These are phyloP conservation scores for Carex littledalei DNA, from an alignment of 176 grass and related monocot species.

Conservation along the genomic window DNA sequence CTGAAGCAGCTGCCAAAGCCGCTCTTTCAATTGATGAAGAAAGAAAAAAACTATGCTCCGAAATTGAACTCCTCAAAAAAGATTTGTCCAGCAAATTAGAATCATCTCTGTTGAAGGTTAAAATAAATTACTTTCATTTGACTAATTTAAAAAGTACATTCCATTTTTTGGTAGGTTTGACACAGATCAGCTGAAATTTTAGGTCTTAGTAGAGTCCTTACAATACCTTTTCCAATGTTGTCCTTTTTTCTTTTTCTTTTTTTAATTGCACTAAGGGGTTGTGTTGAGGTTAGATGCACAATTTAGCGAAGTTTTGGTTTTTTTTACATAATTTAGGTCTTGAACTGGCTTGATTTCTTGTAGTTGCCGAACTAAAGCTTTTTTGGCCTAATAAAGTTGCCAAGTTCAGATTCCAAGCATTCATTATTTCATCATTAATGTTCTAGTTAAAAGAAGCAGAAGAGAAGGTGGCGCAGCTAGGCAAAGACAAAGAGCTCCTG, in stretches of 20 bases:
- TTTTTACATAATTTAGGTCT: neutral
- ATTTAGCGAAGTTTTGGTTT: neutral
- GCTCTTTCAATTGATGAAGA: slow-evolving; percentile 85
- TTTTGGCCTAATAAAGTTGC: neutral
- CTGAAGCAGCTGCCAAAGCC: slow-evolving; percentile 76
- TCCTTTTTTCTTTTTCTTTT: neutral
- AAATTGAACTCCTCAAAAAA: slow-evolving; percentile 56
- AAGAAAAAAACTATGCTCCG: slow-evolving; percentile 49
- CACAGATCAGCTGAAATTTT: neutral
- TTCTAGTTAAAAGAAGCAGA: slow-evolving; percentile 63
- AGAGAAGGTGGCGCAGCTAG: slow-evolving; percentile 47
- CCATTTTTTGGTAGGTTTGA: neutral
- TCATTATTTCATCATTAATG: slow-evolving; percentile 27
- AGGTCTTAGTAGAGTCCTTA: neutral
- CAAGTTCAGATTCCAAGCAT: neutral
- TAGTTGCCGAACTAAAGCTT: neutral
- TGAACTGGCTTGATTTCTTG: neutral
- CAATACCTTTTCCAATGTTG: neutral
- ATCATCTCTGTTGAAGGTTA: slow-evolving; percentile 55
- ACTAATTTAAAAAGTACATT: neutral
- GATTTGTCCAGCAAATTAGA: slow-evolving; percentile 59
- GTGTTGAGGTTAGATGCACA: neutral
- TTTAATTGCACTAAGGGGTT: slow-evolving; percentile 2
- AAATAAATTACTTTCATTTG: neutral
- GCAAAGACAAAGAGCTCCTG: slow-evolving; percentile 64